phyloP scores from a whole-genome alignment of 371 early-diverging fungal genomes.

The Aphelidium insulamus region DNA sequence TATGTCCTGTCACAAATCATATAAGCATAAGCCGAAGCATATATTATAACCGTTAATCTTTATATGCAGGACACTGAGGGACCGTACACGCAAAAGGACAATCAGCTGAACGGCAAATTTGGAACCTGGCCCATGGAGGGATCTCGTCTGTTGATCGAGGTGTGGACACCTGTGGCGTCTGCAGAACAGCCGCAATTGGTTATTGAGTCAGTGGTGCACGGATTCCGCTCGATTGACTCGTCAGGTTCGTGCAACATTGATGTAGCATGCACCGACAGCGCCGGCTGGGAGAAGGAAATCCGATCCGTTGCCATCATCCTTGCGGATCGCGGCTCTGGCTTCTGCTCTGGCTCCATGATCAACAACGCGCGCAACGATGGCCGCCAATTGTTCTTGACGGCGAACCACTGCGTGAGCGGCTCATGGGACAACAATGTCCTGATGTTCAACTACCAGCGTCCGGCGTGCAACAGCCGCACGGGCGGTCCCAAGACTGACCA shows the following conservation, averaged over 20 bases:
- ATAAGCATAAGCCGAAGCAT: no score
- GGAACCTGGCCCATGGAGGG: conserved; percentile 16
- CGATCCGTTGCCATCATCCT: conserved; percentile 21
- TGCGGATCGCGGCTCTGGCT: conserved; percentile 18
- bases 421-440: conserved; percentile 13
- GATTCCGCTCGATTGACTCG: conserved; percentile 3
- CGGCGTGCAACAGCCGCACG: conserved; percentile 7
- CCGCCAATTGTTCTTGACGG: conserved; percentile 20
- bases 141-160: conserved; percentile 11
- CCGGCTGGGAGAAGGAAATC: no score
- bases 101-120: conserved; percentile 13
- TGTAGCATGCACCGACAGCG: conserved; percentile 14
- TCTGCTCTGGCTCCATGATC: conserved; percentile 20
- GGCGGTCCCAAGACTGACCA: conserved; percentile 13
- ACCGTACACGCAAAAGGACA: conserved; percentile 10
- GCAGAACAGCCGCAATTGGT: no score
- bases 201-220: not conserved
- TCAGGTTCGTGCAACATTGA: conserved; percentile 24
- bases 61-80: no score
- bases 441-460: conserved; percentile 21
- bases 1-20: no score
- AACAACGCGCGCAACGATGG: conserved; percentile 22
- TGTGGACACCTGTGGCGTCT: no score
- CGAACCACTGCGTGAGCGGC: conserved; percentile 16
- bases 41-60: no score